Conservation (phyloP, 805 yeast genomes). For the Metschnikowia reukaufii region DNA sequence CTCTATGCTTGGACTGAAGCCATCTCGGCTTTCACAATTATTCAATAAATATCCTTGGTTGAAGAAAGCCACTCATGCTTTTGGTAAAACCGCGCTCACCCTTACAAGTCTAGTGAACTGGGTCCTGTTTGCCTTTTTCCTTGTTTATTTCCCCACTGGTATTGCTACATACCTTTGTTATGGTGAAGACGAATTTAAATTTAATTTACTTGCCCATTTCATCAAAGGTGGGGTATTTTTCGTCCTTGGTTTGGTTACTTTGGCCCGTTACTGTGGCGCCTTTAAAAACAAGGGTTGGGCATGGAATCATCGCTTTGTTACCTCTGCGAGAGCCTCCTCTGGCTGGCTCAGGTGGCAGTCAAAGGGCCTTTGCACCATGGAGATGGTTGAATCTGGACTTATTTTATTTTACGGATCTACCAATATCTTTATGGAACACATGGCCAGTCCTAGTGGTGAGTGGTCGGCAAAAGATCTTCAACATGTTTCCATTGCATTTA, state of each 20-base stretch:
- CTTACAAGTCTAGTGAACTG: slow-evolving; percentile 46
- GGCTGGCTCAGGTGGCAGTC: slow-evolving; percentile 43
- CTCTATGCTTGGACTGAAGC: slow-evolving; percentile 17
- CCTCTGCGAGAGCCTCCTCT: slow-evolving; percentile 20
- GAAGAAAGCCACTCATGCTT: slow-evolving; percentile 11
- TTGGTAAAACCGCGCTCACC: slow-evolving; percentile 24
- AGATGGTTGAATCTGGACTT: slow-evolving; percentile 73
- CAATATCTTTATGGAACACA: slow-evolving; percentile 86
- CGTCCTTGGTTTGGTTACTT: slow-evolving; percentile 69
- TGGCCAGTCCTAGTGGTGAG: slow-evolving; percentile 62
- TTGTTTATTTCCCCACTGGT: slow-evolving; percentile 58
- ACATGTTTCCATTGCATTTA: slow-evolving; percentile 87
- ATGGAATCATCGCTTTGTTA: slow-evolving; percentile 60
- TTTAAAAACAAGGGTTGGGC: slow-evolving; percentile 79
- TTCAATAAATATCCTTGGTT: slow-evolving; percentile 17
- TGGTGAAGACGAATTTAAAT: slow-evolving; percentile 67
- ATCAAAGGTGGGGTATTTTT: slow-evolving; percentile 94
- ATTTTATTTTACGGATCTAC: slow-evolving; percentile 88
- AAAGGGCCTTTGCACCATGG: slow-evolving; percentile 67
- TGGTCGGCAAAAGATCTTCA: slow-evolving; percentile 92
- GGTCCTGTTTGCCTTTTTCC: slow-evolving; percentile 60
- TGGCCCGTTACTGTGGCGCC: slow-evolving; percentile 86
- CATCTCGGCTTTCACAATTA: slow-evolving; percentile 11
- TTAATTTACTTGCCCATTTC: slow-evolving; percentile 88
- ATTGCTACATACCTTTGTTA: slow-evolving; percentile 66